Evolutionary conservation across 2,329 filamentous ascomycete species (phyloP).

Genomic region (Fusarium sp.): DNA sequence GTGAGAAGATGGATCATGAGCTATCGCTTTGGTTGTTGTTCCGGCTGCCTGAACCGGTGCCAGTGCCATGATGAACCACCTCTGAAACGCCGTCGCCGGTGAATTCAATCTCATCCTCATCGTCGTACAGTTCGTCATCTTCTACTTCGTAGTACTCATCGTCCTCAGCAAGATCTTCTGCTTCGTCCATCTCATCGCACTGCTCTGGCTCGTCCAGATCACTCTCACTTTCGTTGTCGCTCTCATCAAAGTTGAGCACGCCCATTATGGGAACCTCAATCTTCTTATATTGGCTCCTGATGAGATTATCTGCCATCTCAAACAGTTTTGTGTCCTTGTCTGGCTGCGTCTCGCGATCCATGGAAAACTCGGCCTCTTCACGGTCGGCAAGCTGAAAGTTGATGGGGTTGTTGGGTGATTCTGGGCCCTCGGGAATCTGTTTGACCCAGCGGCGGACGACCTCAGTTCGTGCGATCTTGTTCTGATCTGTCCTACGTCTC

Average conservation of each 20-base stretch:
- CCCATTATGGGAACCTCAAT: conserved; percentile 62
- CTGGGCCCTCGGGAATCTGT: conserved; percentile 54
- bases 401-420: conserved; percentile 50
- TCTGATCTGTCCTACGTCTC: conserved; percentile 50
- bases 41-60: conserved; percentile 49
- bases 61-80: conserved; percentile 48
- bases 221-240: conserved; percentile 58
- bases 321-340: conserved; percentile 61
- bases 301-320: conserved; percentile 61
- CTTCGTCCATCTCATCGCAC: conserved; percentile 48
- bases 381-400: conserved; percentile 52
- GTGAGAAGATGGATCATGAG: conserved; percentile 35
- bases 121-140: conserved; percentile 48
- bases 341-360: conserved; percentile 56
- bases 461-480: conserved; percentile 58
- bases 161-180: conserved; percentile 44
- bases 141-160: conserved; percentile 50
- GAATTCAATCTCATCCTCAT: conserved; percentile 46
- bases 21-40: conserved; percentile 46
- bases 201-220: conserved; percentile 49
- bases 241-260: conserved; percentile 60
- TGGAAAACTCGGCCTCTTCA: conserved; percentile 58
- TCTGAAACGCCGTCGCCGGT: conserved; percentile 48
- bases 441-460: conserved; percentile 60
- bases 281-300: conserved; percentile 62